These are phyloP conservation scores for Gypsophila paniculata DNA, from an alignment of 179 eudicot species.

Conservation along the genomic window DNA sequence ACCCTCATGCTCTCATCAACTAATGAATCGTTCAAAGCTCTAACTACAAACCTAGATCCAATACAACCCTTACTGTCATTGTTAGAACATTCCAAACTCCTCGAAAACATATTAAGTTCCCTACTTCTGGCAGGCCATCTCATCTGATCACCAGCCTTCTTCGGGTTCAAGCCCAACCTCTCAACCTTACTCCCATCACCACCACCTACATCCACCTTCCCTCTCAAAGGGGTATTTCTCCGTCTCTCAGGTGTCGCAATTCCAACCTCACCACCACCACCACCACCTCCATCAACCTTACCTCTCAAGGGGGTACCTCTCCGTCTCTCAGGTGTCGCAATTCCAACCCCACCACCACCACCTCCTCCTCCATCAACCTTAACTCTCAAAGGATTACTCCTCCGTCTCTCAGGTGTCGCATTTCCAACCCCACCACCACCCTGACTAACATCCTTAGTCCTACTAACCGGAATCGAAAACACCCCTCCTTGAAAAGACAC, in stretches of 20 bases:
- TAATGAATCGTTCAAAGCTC: conserved; percentile 56
- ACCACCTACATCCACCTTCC: conserved; percentile 62
- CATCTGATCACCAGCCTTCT: conserved; percentile 53
- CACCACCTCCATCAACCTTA: conserved; percentile 40
- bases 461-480: conserved; percentile 79
- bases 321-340: conserved; percentile 72
- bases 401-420: conserved; percentile 25
- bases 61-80: conserved; percentile 39
- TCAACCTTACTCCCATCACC: conserved; percentile 25
- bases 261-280: conserved; percentile 33
- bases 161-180: conserved; percentile 33
- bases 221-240: conserved; percentile 61
- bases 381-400: conserved; percentile 33
- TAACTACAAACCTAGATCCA: conserved; percentile 60
- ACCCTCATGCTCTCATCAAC: conserved; percentile 57
- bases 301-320: conserved; percentile 63
- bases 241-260: conserved; percentile 78
- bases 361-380: no score
- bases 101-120: conserved; percentile 40
- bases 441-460: conserved; percentile 58
- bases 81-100: conserved; percentile 56
- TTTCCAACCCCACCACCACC: conserved; percentile 16
- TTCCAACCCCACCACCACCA: conserved; percentile 37
- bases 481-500: conserved; percentile 94
- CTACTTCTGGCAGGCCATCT: conserved; percentile 79